phyloP scores from a whole-genome alignment of 2,329 filamentous ascomycete genomes.

The Blastomyces emzantsi region DNA sequence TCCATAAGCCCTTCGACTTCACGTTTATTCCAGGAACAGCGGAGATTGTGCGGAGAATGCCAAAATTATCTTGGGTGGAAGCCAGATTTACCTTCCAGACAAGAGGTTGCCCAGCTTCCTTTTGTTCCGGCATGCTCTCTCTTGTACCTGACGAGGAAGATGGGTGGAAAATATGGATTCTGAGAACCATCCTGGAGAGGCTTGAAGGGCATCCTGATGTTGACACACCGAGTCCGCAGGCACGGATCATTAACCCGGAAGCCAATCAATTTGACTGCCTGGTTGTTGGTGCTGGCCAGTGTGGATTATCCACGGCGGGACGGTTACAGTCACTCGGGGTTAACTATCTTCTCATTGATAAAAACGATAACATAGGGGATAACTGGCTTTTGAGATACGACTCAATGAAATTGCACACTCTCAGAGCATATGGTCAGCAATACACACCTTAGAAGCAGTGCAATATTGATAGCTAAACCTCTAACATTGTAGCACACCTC shows the following conservation, averaged over 20 bases:
- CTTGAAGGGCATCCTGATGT: slow-evolving; percentile 18
- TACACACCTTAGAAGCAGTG: neutral
- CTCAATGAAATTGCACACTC: slow-evolving; percentile 29
- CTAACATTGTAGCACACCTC: slow-evolving; percentile 16
- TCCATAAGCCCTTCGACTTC: slow-evolving; percentile 12
- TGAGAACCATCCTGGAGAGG: slow-evolving; percentile 21
- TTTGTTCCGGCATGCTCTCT: slow-evolving; percentile 18
- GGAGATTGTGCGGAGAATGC: slow-evolving; percentile 8
- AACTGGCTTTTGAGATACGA: slow-evolving; percentile 42
- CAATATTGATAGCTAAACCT: neutral
- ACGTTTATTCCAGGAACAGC: slow-evolving; percentile 12
- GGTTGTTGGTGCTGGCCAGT: slow-evolving; percentile 37
- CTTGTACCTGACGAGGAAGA: slow-evolving; percentile 16
- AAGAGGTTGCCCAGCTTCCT: slow-evolving; percentile 8
- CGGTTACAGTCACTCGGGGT: slow-evolving; percentile 38
- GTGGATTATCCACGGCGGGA: slow-evolving; percentile 37
- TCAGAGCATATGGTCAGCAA: slow-evolving; percentile 12
- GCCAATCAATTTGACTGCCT: slow-evolving; percentile 22
- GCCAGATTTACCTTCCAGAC: slow-evolving; percentile 18
- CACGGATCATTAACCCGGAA: slow-evolving; percentile 1
- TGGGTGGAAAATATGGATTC: slow-evolving; percentile 23
- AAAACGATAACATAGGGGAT: slow-evolving; percentile 35
- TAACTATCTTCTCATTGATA: slow-evolving; percentile 39
- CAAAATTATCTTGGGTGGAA: slow-evolving; percentile 17
- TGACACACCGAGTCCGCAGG: slow-evolving; percentile 14